Evolutionary conservation across 2,329 filamentous ascomycete genomes (phyloP), one percentile per base, ranked within the genome.

Genomic region (Fusarium drepaniforme): DNA sequence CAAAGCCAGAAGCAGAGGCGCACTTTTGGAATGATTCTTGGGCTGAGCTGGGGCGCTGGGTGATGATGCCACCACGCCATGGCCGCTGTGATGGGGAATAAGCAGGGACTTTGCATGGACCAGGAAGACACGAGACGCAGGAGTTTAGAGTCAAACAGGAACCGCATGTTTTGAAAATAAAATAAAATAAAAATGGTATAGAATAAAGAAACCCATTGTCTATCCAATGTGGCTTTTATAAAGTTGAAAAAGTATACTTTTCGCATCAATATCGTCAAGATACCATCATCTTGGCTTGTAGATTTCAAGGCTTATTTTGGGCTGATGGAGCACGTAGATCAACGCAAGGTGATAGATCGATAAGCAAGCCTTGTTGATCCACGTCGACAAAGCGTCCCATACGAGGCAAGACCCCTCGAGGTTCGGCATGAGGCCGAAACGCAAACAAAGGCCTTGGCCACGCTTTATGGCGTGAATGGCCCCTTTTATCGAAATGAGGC

Each of bases 331-430:
- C 12, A 60, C 60, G 69, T 23, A 70, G 59, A 70, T 59, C 68
- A 40, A 38, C 63, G 37, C 33, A 67, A 73, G 57, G 68, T 53
- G 59, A 57, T 61, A 75, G 72, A 67, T 75, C 72, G 53, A 75
- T 75, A 46, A 56, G 49, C 49, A 56, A 60, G 73, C 37, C 51
- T 65, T 60, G 23, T 67, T 75, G 62, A 68, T 73, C 64, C 64
- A 66, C 40, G 35, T 70, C 15, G 37, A 37, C 21, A 59, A n/a
- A 44, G 18, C 23, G 12, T 56, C 49, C 28, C n/a, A 38, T 38
- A 44, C 53, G 37, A 59, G 37, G 23, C 57, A 40, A 25, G 23
- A 8, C 33, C 21, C 18, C 56, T 70, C 38, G 18, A 49, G 67
- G 42, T 42, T 61, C 63, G 66, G 44, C 13, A 64, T 37, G 46